These are phyloP conservation scores for Mycogone perniciosa DNA, from an alignment of 2,329 filamentous ascomycete species.

Conservation along the genomic window DNA sequence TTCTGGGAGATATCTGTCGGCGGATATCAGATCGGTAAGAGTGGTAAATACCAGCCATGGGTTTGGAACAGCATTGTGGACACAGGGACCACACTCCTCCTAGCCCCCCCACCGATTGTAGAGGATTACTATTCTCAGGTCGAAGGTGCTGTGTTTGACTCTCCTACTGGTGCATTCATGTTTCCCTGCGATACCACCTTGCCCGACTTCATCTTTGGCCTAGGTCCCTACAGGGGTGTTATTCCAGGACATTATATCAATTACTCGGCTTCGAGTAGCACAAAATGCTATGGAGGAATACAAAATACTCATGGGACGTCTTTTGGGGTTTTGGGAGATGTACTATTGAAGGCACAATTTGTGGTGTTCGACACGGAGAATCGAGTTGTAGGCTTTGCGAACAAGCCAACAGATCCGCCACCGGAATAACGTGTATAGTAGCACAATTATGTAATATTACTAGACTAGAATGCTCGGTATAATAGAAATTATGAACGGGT, in stretches of 20 bases:
- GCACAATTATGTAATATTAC: no score
- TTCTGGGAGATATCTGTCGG: constrained; percentile 57
- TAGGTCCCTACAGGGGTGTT: constrained; percentile 28
- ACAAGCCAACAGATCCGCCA: constrained; percentile 21
- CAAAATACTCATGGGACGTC: constrained; percentile 31
- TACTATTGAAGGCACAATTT: constrained; percentile 40
- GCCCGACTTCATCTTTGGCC: constrained; percentile 34
- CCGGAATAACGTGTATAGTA: no score
- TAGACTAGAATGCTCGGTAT: no score
- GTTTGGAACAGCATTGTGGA: constrained; percentile 55
- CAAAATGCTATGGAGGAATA: constrained; percentile 31
- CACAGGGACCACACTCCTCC: constrained; percentile 63
- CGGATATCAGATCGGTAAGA: constrained; percentile 47
- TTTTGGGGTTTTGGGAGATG: constrained; percentile 35
- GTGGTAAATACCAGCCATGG: constrained; percentile 12
- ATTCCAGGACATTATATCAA: constrained; percentile 34
- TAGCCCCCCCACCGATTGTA: constrained; percentile 49
- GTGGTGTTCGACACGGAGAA: constrained; percentile 34
- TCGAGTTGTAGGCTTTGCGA: constrained; percentile 32
- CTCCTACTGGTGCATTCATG: constrained; percentile 47
- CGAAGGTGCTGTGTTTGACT: constrained; percentile 40
- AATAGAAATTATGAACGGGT: no score
- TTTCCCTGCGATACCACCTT: constrained; percentile 50
- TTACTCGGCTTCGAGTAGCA: constrained; percentile 25
- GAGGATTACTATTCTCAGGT: constrained; percentile 55